Evolutionary conservation across 305 asterid genomes (phyloP), one percentile per base, ranked within the genome.

Genomic region (Solanum hybrid): DNA sequence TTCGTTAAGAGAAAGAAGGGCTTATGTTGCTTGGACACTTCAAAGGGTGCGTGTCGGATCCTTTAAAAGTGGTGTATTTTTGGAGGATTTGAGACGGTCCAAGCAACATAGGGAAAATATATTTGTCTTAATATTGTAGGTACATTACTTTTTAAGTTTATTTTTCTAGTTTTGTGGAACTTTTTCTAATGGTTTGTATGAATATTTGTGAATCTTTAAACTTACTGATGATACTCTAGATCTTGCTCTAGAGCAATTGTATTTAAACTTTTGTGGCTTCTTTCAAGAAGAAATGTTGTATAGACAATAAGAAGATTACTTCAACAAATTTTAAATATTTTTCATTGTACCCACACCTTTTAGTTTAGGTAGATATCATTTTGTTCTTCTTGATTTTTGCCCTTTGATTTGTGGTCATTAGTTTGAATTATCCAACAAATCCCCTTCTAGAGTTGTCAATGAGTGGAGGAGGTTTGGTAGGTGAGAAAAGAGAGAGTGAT

Each of bases 1-100:
- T 95, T 26, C 90, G 92, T 87, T 95, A 88, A 89, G 78, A 72
- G 79, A 19, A 31, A 19, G 19, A 13, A 36, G 31, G 84, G 0
- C 82, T 35, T 35, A 36, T 11, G 56, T 78, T 78, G 85, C 85
- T 78, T 15, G 85, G 10, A 78, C 85, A 7, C 56, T 36, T 22
- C 31, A 78, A 19, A 7, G 24, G 2, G 45, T 36, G 0, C 0
- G 6, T 22, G 19, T 22, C 3, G 1, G 31, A 78, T 78, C 85
- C 85, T 78, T 4, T 3, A 35, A 78, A 78, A 78, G 8, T 5
- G 56, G 19, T 22, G 31, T 13, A 78, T 22, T 36, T 78, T 36
- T 22, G 0, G 42, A 78, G 31, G 56, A 78, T 78, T 2, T 22
- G 31, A 35, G 27, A 78, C 31, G 0, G 31, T 78, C 0, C 19